A percentile compares a stretch with the other conserved stretches of the same genome.
Conservation (phyloP, 352 stramenopile genomes). For the Pythium aphanidermatum region DNA sequence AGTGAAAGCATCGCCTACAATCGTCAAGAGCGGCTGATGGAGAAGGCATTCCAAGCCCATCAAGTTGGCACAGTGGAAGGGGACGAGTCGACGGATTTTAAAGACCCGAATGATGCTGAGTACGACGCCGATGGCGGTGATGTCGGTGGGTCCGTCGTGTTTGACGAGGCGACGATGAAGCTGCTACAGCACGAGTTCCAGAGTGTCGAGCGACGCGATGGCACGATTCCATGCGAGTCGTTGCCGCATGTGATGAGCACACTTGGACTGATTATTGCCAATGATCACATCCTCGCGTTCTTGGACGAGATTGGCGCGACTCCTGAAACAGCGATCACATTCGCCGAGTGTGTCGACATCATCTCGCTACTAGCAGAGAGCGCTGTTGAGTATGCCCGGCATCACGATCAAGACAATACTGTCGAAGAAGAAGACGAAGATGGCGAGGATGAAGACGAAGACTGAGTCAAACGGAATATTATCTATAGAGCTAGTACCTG, state of each 20-base stretch:
- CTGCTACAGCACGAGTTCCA: slow-evolving; percentile 53
- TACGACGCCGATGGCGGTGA: not conserved
- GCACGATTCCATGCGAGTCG: slow-evolving; percentile 46
- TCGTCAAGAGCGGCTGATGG: slow-evolving; percentile 53
- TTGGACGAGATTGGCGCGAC: slow-evolving; percentile 70
- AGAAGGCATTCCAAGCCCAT: slow-evolving; percentile 32
- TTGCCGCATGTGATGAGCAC: slow-evolving; percentile 36
- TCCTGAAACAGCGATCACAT: slow-evolving; percentile 60
- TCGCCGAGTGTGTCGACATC: slow-evolving; percentile 86
- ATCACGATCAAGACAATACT: not conserved
- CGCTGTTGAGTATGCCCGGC: slow-evolving; percentile 11
- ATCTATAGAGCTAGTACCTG: slow-evolving; percentile 1
- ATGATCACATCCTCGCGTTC: slow-evolving; percentile 40
- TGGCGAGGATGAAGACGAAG: slow-evolving; percentile 14
- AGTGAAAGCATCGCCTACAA: slow-evolving; percentile 63
- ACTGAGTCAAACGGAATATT: slow-evolving; percentile 2
- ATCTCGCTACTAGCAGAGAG: slow-evolving; percentile 69
- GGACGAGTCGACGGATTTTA: not conserved
- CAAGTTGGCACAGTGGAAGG: slow-evolving; percentile 6
- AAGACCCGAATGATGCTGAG: slow-evolving; percentile 10
- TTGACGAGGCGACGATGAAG: slow-evolving; percentile 51
- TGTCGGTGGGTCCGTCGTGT: slow-evolving; percentile 30
- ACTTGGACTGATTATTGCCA: slow-evolving; percentile 35
- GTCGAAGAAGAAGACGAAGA: slow-evolving; percentile 27
- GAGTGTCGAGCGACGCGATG: slow-evolving; percentile 27